These are phyloP conservation scores for Macrotyloma uniflorum DNA, from an alignment of 306 rosid genomes.

Conservation along the genomic window DNA sequence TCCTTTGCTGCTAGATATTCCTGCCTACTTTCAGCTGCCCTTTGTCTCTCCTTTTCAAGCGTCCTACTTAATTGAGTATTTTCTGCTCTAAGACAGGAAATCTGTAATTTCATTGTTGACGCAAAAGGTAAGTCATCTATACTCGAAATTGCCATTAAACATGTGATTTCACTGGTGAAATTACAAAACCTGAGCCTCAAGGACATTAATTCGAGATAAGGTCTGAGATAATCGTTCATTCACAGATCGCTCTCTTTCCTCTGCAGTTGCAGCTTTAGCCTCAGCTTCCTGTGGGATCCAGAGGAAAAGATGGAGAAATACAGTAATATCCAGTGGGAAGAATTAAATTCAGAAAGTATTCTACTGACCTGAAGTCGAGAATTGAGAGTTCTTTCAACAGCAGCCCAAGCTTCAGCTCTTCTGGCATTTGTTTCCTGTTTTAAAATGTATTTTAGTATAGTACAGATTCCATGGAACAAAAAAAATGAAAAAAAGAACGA, in stretches of 20 bases:
- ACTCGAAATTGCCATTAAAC: conserved; percentile 21
- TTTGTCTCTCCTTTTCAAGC: conserved; percentile 96
- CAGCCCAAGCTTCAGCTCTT: conserved; percentile 96
- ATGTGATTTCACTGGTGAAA: conserved; percentile 35
- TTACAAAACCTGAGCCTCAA: conserved; percentile 93
- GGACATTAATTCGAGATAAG: conserved; percentile 94
- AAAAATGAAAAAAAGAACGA: conserved; percentile 29
- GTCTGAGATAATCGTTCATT: conserved; percentile 96
- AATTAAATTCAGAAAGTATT: conserved; percentile 31
- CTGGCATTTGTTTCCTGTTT: conserved; percentile 90
- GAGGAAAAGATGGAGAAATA: conserved; percentile 37
- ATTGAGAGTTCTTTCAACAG: conserved; percentile 94
- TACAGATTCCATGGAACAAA: conserved; percentile 35
- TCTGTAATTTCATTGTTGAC: conserved; percentile 60
- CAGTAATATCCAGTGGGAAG: conserved; percentile 14
- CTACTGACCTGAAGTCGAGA: conserved; percentile 87
- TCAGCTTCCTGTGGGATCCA: conserved; percentile 86
- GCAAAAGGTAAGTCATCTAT: conserved; percentile 37
- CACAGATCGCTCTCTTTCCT: conserved; percentile 90
- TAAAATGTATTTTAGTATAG: conserved; percentile 43
- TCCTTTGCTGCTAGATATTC: conserved; percentile 96
- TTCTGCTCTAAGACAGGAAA: conserved; percentile 96
- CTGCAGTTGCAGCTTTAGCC: conserved; percentile 92
- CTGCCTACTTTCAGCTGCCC: conserved; percentile 99
- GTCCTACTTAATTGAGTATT: conserved; percentile 91